Conservation (phyloP, 1,139 yeast genomes). For the Protomyces pachydermus region DNA sequence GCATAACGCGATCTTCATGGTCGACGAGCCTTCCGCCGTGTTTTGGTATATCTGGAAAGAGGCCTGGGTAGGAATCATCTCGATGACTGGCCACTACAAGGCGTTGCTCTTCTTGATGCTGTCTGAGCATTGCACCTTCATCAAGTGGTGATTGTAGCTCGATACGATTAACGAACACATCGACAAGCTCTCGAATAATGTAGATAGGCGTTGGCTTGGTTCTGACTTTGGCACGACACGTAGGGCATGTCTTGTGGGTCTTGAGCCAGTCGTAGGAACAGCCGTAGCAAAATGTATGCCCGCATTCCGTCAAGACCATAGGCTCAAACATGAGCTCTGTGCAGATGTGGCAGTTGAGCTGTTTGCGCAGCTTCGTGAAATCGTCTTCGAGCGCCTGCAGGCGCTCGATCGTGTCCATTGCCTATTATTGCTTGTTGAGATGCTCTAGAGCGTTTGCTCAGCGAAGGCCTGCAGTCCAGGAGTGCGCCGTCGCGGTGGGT, state of each 20-base stretch:
- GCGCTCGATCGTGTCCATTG: not conserved
- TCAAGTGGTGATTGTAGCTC: slow-evolving; percentile 5
- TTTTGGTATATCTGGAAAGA: not conserved
- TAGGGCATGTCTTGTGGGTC: slow-evolving; percentile 25
- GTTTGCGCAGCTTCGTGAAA: not conserved
- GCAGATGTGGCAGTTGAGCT: slow-evolving; percentile 23
- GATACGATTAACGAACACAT: not conserved
- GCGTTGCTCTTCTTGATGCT: slow-evolving; percentile 14
- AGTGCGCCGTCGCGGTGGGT: too few relatives aligned
- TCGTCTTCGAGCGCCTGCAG: not conserved
- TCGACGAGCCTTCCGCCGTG: slow-evolving; percentile 4
- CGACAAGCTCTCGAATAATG: slow-evolving; percentile 16
- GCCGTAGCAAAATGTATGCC: slow-evolving; percentile 25
- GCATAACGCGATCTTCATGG: slow-evolving; percentile 23
- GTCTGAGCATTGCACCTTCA: not conserved
- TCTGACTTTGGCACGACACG: slow-evolving; percentile 17
- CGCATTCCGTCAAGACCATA: slow-evolving; percentile 13
- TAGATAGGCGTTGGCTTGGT: slow-evolving; percentile 10
- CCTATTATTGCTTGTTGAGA: too few relatives aligned
- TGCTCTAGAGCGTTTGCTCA: too few relatives aligned
- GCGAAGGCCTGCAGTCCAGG: too few relatives aligned
- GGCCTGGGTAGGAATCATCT: slow-evolving; percentile 16
- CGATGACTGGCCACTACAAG: not conserved
- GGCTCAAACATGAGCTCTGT: slow-evolving; percentile 20
- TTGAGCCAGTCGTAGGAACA: slow-evolving; percentile 26